A percentile compares a stretch with the other conserved stretches of the same genome.
Conservation (phyloP, 371 early-diverging fungal species). For the Mortierella sp. region DNA sequence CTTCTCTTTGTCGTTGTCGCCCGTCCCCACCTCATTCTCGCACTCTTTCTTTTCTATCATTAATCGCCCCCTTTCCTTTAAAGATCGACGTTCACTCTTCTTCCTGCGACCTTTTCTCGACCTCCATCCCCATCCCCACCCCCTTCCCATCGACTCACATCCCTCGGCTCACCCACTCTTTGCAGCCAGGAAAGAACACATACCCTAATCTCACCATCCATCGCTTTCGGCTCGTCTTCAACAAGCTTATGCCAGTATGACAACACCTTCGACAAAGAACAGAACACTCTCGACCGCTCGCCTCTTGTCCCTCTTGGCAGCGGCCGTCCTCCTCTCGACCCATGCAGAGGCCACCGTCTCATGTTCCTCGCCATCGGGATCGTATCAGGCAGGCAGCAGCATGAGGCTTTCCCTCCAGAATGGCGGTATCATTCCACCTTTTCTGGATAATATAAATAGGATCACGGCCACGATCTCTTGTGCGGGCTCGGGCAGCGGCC, state of each 20-base stretch:
- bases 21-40: background rate
- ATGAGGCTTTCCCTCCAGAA: background rate
- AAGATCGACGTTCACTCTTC: conserved; percentile 9
- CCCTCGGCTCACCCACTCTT: background rate
- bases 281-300: conserved; percentile 4
- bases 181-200: background rate
- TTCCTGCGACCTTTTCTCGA: conserved; percentile 9
- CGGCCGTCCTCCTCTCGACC: conserved; percentile 15
- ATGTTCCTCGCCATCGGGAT: conserved; percentile 34
- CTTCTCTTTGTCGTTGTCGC: conserved; percentile 4
- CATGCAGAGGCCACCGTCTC: conserved; percentile 15
- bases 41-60: conserved; percentile 6
- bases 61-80: background rate
- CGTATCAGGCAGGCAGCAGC: conserved; percentile 17
- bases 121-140: background rate
- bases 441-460: conserved; percentile 14
- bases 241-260: background rate
- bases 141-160: background rate
- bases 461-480: conserved; percentile 30
- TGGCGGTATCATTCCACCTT: background rate
- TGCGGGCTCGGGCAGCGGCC: conserved; percentile 12
- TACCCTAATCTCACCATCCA: background rate
- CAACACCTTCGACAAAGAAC: conserved; percentile 5
- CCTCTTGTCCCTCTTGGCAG: conserved; percentile 7
- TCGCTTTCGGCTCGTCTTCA: too few species aligned